Evolutionary conservation across 2,329 filamentous ascomycete genomes (phyloP).

Genomic region (Pezizomycotina sp.): DNA sequence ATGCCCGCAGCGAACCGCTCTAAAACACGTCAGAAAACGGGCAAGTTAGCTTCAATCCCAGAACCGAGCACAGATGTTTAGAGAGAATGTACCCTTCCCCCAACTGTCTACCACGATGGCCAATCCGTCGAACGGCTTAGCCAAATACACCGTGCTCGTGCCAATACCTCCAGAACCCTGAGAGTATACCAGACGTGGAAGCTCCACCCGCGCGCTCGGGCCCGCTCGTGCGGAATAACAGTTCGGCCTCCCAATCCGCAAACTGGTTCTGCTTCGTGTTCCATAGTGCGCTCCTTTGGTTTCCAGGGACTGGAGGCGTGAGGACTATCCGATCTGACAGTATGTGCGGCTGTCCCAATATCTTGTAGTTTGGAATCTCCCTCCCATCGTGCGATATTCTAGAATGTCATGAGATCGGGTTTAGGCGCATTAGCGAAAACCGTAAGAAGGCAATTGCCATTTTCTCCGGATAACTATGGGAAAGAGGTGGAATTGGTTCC

Average conservation of each 20-base stretch:
- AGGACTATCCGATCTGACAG: slow-evolving; percentile 85
- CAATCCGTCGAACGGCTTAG: slow-evolving; percentile 60
- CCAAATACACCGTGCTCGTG: slow-evolving; percentile 26
- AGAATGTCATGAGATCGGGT: slow-evolving; percentile 12
- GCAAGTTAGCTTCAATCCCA: background rate
- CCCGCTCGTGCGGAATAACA: slow-evolving; percentile 76
- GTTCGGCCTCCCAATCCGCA: slow-evolving; percentile 61
- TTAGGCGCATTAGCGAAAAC: too few species aligned
- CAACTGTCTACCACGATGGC: slow-evolving; percentile 67
- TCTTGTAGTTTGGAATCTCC: slow-evolving; percentile 39
- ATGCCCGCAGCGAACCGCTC: slow-evolving; percentile 72
- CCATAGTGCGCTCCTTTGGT: slow-evolving; percentile 73
- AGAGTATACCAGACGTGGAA: slow-evolving; percentile 61
- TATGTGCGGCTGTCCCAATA: slow-evolving; percentile 43
- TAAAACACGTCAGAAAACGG: slow-evolving; percentile 20
- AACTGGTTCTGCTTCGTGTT: slow-evolving; percentile 45
- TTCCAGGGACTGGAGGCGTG: slow-evolving; percentile 74
- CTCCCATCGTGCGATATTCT: slow-evolving; percentile 49
- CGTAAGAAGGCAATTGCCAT: too few species aligned
- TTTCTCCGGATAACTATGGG: too few species aligned
- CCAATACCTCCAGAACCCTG: slow-evolving; percentile 36
- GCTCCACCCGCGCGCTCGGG: slow-evolving; percentile 76
- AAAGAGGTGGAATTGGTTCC: too few species aligned
- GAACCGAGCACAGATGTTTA: slow-evolving; percentile 2
- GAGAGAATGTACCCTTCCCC: slow-evolving; percentile 30